Percentiles rank a stretch among this genome's conserved stretches.
Evolutionary conservation across 768 basidiomycete genomes (phyloP).

Genomic region (Leucogyrophana mollusca): DNA sequence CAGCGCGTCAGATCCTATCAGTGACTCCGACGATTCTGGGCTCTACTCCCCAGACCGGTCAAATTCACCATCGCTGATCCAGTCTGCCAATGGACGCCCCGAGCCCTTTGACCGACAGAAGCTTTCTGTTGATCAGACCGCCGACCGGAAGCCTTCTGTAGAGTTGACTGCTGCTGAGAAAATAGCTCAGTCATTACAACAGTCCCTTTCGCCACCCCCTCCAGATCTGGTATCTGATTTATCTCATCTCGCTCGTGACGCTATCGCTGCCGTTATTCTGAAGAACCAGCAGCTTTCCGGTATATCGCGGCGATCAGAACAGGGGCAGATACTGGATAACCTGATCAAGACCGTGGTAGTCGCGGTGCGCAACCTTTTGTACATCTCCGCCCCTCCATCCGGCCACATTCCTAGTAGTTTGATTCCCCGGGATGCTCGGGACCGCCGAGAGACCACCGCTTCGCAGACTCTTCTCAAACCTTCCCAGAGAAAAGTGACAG

Average conservation of each 20-base stretch:
- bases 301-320: slow-evolving; percentile 46
- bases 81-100: slow-evolving; percentile 27
- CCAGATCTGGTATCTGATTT: slow-evolving; percentile 63
- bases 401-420: slow-evolving; percentile 60
- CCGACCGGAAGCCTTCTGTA: slow-evolving; percentile 22
- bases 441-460: slow-evolving; percentile 40
- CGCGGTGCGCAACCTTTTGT: slow-evolving; percentile 79
- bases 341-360: slow-evolving; percentile 63
- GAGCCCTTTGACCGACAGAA: slow-evolving; percentile 24
- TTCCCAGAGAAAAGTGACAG: slow-evolving; percentile 82
- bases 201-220: slow-evolving; percentile 53
- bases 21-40: slow-evolving; percentile 81
- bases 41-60: slow-evolving; percentile 32
- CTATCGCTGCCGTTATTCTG: slow-evolving; percentile 59
- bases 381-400: slow-evolving; percentile 56
- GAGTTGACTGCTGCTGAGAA: slow-evolving; percentile 67
- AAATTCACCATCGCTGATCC: slow-evolving; percentile 17
- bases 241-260: slow-evolving; percentile 51
- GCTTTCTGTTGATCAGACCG: slow-evolving; percentile 6
- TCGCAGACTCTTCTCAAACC: slow-evolving; percentile 69
- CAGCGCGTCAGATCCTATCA: slow-evolving; percentile 43
- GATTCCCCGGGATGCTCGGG: slow-evolving; percentile 48
- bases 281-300: slow-evolving; percentile 53
- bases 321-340: slow-evolving; percentile 58
- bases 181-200: slow-evolving; percentile 64